phyloP scores from a whole-genome alignment of 345 rosid genomes.

The Laguncularia racemosa region DNA sequence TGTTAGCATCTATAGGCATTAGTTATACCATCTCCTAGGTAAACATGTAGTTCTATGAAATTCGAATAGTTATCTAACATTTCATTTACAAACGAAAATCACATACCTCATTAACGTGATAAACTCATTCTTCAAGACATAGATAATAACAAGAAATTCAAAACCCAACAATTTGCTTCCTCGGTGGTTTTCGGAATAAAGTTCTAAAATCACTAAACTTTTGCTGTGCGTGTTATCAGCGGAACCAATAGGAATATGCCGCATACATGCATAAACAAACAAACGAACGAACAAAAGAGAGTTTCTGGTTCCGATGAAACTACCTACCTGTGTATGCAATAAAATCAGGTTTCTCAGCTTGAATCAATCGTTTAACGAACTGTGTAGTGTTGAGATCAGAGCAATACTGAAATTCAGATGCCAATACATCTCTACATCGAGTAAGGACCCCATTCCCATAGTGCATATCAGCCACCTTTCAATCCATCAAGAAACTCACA shows the following conservation, averaged over 20 bases:
- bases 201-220: no score
- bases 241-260: no score
- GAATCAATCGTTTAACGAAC: constrained; percentile 62
- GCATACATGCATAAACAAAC: background rate
- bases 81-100: no score
- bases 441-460: constrained; percentile 63
- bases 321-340: constrained; percentile 70
- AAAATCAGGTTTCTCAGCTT: constrained; percentile 72
- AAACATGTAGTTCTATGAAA: no score
- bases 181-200: no score
- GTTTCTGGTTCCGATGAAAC: background rate
- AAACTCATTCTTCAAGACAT: background rate
- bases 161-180: background rate
- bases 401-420: constrained; percentile 44
- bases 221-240: no score
- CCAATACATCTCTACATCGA: constrained; percentile 70
- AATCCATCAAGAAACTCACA: background rate
- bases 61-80: no score
- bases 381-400: constrained; percentile 83
- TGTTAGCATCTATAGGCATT: no score
- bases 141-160: background rate
- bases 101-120: no score
- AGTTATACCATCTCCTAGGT: no score
- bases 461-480: constrained; percentile 90
- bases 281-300: background rate